Evolutionary conservation across 2,329 filamentous ascomycete genomes (phyloP).

Genomic region (Colletotrichum sojae): DNA sequence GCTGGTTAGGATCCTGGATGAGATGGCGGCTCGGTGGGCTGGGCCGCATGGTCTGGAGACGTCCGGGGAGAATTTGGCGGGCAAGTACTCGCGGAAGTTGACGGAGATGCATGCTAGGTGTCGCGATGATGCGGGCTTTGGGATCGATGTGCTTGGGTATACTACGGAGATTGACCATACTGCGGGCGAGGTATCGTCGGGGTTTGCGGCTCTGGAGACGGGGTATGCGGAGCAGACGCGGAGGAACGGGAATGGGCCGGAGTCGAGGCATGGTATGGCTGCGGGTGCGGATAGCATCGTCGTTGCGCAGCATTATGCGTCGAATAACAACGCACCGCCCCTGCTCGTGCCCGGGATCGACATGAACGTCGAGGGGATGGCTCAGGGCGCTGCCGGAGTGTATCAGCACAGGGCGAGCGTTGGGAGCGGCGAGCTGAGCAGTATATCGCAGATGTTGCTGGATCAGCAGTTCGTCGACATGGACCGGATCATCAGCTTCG

Average conservation of each 20-base stretch:
- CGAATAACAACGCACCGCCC: not conserved
- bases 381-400: not conserved
- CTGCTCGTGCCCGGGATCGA: slow-evolving; percentile 2
- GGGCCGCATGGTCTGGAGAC: slow-evolving; percentile 31
- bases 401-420: slow-evolving; percentile 9
- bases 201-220: not conserved
- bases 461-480: slow-evolving; percentile 42
- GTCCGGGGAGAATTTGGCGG: slow-evolving; percentile 31
- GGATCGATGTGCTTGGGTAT: slow-evolving; percentile 29
- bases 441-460: slow-evolving; percentile 42
- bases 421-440: slow-evolving; percentile 42
- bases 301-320: not conserved
- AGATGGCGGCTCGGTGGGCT: slow-evolving; percentile 44
- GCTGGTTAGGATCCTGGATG: slow-evolving; percentile 43
- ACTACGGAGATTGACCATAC: slow-evolving; percentile 31
- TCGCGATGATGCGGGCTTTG: slow-evolving; percentile 29
- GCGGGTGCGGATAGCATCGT: not conserved
- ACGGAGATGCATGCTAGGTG: slow-evolving; percentile 40
- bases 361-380: not conserved
- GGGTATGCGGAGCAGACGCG: not conserved
- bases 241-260: too few species aligned
- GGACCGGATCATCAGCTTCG: slow-evolving; percentile 45
- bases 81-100: slow-evolving; percentile 41
- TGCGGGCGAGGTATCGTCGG: not conserved
- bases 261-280: too few species aligned